These are phyloP conservation scores for Leishmania gerbilli DNA, from an alignment of 208 protist species.

Conservation along the genomic window DNA sequence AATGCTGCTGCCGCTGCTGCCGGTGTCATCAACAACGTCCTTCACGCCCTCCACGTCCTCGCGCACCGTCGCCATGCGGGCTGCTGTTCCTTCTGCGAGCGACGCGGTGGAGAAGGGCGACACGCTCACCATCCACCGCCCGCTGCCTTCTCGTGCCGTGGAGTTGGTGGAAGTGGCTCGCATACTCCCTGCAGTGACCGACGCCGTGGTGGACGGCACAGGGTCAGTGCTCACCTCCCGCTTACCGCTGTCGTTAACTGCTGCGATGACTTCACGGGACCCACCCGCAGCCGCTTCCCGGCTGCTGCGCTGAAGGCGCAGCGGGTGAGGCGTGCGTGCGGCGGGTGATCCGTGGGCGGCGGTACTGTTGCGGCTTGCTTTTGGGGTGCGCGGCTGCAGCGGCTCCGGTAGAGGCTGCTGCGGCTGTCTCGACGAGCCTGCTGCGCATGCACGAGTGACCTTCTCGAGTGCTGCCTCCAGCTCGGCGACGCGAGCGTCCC, in stretches of 20 bases:
- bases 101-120: conserved; percentile 34
- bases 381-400: conserved; percentile 1
- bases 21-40: not conserved
- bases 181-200: not conserved
- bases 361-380: conserved; percentile 2
- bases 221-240: not conserved
- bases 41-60: not conserved
- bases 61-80: not conserved
- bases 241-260: not conserved
- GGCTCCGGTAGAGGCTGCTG: not conserved
- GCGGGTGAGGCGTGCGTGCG: not conserved
- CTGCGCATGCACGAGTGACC: not conserved
- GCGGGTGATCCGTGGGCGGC: not conserved
- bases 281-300: conserved; percentile 5
- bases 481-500: conserved; percentile 30
- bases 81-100: not conserved
- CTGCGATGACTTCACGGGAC: not conserved
- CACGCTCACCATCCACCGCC: conserved; percentile 30
- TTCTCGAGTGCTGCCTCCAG: conserved; percentile 23
- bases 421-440: not conserved
- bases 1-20: not conserved
- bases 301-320: not conserved
- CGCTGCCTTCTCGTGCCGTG: conserved; percentile 16
- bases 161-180: not conserved
- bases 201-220: not conserved